These are phyloP conservation scores for Lagerstroemia speciosa DNA, from an alignment of 345 rosid species.

Conservation along the genomic window DNA sequence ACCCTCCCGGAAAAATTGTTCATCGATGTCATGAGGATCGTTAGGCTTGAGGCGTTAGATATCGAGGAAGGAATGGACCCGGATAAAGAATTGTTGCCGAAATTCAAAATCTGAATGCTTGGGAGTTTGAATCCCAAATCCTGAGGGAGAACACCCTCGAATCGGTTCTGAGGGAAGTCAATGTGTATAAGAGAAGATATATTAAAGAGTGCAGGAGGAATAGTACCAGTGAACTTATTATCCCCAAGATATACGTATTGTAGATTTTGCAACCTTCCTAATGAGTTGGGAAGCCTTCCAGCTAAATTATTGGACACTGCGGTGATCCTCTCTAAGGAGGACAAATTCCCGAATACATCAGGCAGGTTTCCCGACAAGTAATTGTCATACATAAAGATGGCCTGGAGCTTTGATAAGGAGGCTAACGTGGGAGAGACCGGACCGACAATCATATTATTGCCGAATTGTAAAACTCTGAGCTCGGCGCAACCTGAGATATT, in stretches of 20 bases:
- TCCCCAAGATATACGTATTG: background rate
- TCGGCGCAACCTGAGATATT: slow-evolving; percentile 2
- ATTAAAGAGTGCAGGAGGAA: slow-evolving; percentile 15
- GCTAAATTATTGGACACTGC: background rate
- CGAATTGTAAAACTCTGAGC: background rate
- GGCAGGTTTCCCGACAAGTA: background rate
- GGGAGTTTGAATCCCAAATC: slow-evolving; percentile 15
- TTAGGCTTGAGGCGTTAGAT: slow-evolving; percentile 14
- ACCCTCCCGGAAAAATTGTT: slow-evolving; percentile 13
- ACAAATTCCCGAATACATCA: background rate
- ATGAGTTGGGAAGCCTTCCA: slow-evolving; percentile 9
- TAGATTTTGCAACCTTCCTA: slow-evolving; percentile 8
- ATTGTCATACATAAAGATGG: background rate
- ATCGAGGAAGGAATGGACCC: slow-evolving; percentile 16
- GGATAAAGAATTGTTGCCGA: background rate
- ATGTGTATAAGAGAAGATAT: slow-evolving; percentile 5
- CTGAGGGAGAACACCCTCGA: slow-evolving; percentile 12
- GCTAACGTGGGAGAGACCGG: background rate
- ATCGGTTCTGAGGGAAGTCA: slow-evolving; percentile 5
- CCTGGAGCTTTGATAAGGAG: background rate
- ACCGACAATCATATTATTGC: slow-evolving; percentile 1
- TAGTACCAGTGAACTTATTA: slow-evolving; percentile 10
- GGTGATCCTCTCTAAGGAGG: background rate
- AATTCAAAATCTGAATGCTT: background rate
- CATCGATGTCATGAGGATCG: background rate